phyloP scores from a whole-genome alignment of 2,329 filamentous ascomycete genomes.

The Phaeophleospora eucalypticola region DNA sequence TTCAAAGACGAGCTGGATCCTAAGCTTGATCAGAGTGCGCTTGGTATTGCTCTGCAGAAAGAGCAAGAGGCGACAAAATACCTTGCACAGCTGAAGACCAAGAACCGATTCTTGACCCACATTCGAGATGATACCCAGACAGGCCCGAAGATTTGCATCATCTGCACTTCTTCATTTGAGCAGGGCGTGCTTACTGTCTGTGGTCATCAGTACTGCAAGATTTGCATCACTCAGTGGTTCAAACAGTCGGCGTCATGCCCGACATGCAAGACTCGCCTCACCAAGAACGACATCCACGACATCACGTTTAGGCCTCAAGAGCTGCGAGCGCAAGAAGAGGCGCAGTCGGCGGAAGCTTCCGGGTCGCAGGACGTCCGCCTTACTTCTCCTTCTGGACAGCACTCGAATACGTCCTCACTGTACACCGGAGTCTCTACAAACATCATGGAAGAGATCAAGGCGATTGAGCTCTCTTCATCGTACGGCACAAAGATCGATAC shows the following conservation, averaged over 20 bases:
- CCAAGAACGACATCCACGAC: constrained; percentile 67
- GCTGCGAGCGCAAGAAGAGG: constrained; percentile 62
- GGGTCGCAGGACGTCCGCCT: constrained; percentile 5
- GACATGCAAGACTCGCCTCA: constrained; percentile 71
- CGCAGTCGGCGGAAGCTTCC: constrained; percentile 12
- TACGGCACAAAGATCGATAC: constrained; percentile 91
- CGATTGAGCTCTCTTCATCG: constrained; percentile 64
- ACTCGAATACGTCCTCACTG: constrained; percentile 47
- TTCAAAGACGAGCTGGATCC: constrained; percentile 63
- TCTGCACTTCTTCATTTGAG: constrained; percentile 74
- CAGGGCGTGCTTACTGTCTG: constrained; percentile 81
- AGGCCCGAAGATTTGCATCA: constrained; percentile 65
- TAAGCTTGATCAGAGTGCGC: constrained; percentile 50
- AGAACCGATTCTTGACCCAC: constrained; percentile 69
- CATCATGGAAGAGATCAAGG: constrained; percentile 74
- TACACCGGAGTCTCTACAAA: constrained; percentile 72
- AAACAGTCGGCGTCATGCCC: constrained; percentile 71
- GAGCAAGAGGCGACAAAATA: constrained; percentile 55
- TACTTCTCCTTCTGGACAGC: constrained; percentile 6
- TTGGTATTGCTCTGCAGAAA: constrained; percentile 38
- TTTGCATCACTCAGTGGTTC: constrained; percentile 80
- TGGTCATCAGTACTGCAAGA: constrained; percentile 87
- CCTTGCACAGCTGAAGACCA: constrained; percentile 63
- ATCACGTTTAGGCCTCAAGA: constrained; percentile 77
- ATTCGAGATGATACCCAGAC: constrained; percentile 56